Base-by-base conservation (phyloP, 352 stramenopile species). In the Halophytophthora batemanensis region DNA sequence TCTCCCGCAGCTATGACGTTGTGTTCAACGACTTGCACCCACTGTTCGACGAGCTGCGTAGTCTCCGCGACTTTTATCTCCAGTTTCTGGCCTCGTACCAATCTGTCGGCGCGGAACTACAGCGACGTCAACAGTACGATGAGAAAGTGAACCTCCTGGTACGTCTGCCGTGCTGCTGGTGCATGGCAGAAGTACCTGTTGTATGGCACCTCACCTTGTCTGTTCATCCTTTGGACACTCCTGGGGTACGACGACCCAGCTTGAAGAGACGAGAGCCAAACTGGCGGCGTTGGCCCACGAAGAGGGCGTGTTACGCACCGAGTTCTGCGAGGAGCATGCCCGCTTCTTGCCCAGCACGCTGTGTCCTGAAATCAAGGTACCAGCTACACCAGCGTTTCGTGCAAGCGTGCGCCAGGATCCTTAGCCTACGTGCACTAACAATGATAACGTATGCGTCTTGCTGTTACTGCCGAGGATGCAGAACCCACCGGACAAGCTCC, bases 41-140 rank as follows among this genome's bases (percentile, higher is more conserved):
- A 15, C 56, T 94, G 23, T 87, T 90, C 47, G 81, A 94, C 18
- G 83, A 94, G 28, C 53, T 94, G 23, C 64, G 52, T 17, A 94
- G 74, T 43, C 71, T 94, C 39, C 71, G 78, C 14, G 79, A 90
- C 35, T 94, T 94, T 45, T 94, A 94, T 52, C 67, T 69, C n/a
- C 83, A 89, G 15, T 94, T 94, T 45, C 23, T 86, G 15, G 57
- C 49, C 11, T 87, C 83, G 7, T 91, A 90, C 55, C 51, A 65
- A 43, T 71, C 82, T 25, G 61, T 92, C 8, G 64, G 62, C 2
- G 41, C 57, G 1, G 83, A 94, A 55, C 56, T 92, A 10, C 52
- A 69, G 48, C 71, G 83, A 36, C 66, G 83, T 25, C 67, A 62
- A 35, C 51, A 63, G n/a, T 86, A 84, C 36, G 75, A 89, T 17